Conservation (phyloP, 345 rosid genomes). For the Trapa incisa region DNA sequence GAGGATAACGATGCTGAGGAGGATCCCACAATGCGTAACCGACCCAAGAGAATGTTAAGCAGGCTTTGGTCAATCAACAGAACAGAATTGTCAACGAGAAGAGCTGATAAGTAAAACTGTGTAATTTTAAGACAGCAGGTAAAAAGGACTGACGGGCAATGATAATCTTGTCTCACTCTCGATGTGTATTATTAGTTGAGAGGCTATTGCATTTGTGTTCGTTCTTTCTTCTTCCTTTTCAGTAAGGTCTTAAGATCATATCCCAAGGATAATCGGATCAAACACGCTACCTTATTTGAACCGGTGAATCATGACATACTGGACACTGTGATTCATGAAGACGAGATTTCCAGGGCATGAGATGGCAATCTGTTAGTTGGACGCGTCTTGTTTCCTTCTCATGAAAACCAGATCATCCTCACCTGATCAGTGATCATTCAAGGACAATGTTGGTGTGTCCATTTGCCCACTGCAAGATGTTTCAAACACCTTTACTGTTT, state of each 20-base stretch:
- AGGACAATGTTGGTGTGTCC: not conserved
- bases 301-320: no score
- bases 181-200: no score
- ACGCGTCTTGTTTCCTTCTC: constrained; percentile 5
- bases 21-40: constrained; percentile 41
- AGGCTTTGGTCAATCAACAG: constrained; percentile 29
- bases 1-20: constrained; percentile 55
- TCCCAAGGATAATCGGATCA: no score
- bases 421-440: not conserved
- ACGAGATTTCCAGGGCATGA: constrained; percentile 11
- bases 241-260: no score
- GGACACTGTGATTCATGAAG: not conserved
- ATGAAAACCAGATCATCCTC: not conserved
- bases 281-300: no score
- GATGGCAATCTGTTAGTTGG: constrained; percentile 13
- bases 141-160: not conserved
- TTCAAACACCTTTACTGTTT: not conserved
- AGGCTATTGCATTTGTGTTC: no score
- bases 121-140: not conserved
- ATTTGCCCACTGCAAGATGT: not conserved
- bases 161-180: no score
- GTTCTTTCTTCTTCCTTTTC: no score
- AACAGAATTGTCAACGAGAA: constrained; percentile 34
- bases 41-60: constrained; percentile 30
- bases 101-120: constrained; percentile 16